A percentile compares a stretch with the other conserved stretches of the same genome.
phyloP scores from a whole-genome alignment of 1,284 basidiomycete species.

The Malassezia pachydermatis region DNA sequence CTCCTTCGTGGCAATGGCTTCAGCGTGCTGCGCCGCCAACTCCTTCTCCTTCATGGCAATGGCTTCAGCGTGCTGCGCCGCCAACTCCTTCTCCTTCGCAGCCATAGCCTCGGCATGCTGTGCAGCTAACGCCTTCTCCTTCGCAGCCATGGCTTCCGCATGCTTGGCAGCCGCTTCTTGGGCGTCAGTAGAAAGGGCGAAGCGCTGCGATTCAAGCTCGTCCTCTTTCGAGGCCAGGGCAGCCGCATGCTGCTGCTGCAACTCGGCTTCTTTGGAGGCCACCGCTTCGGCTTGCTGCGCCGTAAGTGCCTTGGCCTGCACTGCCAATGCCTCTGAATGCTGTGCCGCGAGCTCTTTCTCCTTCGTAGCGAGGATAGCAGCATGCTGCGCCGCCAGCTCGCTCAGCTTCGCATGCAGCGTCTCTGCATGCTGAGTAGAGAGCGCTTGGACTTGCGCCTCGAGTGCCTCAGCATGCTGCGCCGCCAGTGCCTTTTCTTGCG shows the following conservation, averaged over 20 bases:
- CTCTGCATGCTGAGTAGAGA: too few species aligned
- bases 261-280: not conserved
- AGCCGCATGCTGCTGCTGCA: slow-evolving; percentile 3
- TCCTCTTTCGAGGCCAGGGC: not conserved
- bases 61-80: too few species aligned
- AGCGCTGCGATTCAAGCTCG: too few species aligned
- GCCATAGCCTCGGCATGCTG: not conserved
- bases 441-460: too few species aligned
- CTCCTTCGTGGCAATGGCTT: not conserved
- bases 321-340: too few species aligned
- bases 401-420: too few species aligned
- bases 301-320: not conserved
- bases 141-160: not conserved
- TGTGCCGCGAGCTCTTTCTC: too few species aligned
- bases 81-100: too few species aligned
- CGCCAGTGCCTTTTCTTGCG: not conserved
- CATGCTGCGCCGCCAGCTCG: too few species aligned
- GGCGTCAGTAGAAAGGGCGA: not conserved
- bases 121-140: not conserved
- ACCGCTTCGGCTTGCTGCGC: not conserved
- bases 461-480: not conserved
- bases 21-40: not conserved
- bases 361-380: too few species aligned
- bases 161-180: not conserved
- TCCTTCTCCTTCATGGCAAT: too few species aligned